Percentiles rank a stretch among this genome's conserved stretches.
Conservation (phyloP, 2,329 filamentous ascomycete species). For the Fusarium sp. region DNA sequence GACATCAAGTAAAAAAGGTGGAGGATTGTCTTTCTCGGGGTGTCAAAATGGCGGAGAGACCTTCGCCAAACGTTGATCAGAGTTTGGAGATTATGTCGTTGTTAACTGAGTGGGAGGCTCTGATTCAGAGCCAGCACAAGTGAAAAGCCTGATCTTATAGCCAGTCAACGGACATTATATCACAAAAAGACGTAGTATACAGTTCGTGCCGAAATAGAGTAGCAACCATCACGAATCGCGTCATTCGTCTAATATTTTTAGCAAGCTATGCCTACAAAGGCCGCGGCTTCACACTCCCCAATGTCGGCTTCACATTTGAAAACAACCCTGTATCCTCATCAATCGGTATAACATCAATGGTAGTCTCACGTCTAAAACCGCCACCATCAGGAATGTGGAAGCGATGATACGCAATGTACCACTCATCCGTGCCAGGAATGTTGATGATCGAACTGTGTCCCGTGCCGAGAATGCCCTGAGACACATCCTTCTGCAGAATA, state of each 20-base stretch:
- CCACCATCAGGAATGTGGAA: constrained; percentile 61
- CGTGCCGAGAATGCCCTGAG: constrained; percentile 59
- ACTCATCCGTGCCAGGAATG: constrained; percentile 61
- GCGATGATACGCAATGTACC: constrained; percentile 65
- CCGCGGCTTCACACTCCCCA: constrained; percentile 33
- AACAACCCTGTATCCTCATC: constrained; percentile 56
- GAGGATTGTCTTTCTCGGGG: constrained; percentile 12
- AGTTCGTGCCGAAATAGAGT: background rate
- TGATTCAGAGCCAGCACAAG: constrained; percentile 3
- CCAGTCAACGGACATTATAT: background rate
- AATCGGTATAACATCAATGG: constrained; percentile 58
- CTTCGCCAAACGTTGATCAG: constrained; percentile 17
- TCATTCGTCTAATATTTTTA: background rate
- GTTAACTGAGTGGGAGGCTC: constrained; percentile 17
- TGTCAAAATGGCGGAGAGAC: background rate
- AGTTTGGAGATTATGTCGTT: constrained; percentile 23
- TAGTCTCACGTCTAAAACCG: constrained; percentile 59
- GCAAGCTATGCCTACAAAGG: background rate
- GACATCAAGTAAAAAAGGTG: constrained; percentile 13
- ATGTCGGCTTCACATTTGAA: constrained; percentile 49
- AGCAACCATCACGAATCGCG: background rate
- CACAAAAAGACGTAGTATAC: too few relatives aligned
- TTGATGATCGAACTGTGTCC: constrained; percentile 62
- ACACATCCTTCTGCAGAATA: constrained; percentile 58
- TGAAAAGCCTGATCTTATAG: background rate